Evolutionary conservation across 1,284 basidiomycete genomes (phyloP).

Genomic region (Somion occarium): DNA sequence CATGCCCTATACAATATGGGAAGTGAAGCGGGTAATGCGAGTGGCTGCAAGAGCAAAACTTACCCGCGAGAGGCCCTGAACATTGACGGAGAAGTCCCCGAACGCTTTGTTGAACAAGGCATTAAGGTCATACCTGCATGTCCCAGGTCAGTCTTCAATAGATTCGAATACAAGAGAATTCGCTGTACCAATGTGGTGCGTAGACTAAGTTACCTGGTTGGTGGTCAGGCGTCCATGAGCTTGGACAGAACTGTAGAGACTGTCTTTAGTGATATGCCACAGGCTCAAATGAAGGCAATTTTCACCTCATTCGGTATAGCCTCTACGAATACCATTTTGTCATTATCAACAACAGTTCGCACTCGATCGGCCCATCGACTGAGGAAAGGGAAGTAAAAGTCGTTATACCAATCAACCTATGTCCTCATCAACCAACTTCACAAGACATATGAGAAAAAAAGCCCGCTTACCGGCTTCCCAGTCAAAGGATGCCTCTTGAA

Average conservation of each 20-base stretch:
- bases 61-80: slow-evolving; percentile 83
- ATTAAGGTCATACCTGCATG: slow-evolving; percentile 81
- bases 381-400: slow-evolving; percentile 85
- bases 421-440: not conserved
- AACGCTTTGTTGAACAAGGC: slow-evolving; percentile 80
- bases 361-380: slow-evolving; percentile 71
- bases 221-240: slow-evolving; percentile 63
- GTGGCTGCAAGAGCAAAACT: slow-evolving; percentile 18
- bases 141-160: not conserved
- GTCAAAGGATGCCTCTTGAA: slow-evolving; percentile 69
- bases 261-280: not conserved
- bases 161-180: not conserved
- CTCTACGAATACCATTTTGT: slow-evolving; percentile 78
- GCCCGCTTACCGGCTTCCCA: slow-evolving; percentile 44
- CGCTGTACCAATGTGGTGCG: slow-evolving; percentile 81
- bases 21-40: not conserved
- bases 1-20: slow-evolving; percentile 59
- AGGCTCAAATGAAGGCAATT: not conserved
- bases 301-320: slow-evolving; percentile 86
- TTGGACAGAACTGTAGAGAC: slow-evolving; percentile 65
- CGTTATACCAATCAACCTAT: slow-evolving; percentile 78
- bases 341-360: slow-evolving; percentile 38
- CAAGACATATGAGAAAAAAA: not conserved
- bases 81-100: slow-evolving; percentile 82
- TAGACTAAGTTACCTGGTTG: slow-evolving; percentile 77